Evolutionary conservation across 305 asterid species (phyloP), one percentile per base, ranked within the genome.

Genomic region (Nicotiana rustica): DNA sequence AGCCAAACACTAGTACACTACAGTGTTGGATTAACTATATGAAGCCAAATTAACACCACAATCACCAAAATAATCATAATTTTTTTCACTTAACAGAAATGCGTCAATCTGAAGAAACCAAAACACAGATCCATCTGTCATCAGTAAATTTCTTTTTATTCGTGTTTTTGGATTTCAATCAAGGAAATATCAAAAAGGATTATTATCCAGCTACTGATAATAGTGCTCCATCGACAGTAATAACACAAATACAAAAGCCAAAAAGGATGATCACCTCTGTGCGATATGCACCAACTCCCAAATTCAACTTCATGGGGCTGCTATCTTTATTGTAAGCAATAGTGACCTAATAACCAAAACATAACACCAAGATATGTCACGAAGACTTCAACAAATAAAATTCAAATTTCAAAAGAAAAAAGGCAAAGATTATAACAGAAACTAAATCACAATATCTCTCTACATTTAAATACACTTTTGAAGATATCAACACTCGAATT

Each of bases 261-360:
- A 55, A 52, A 75, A 29, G 80, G 25, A 75, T 75, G 80, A 70
- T 86, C 67, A 93, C 99, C 99, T 94, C 99, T 13, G 99, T 96
- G 83, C 99, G 91, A 83, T 96, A 96, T 17, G 99, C 99, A 64
- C 99, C 99, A 79, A 96, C 99, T 36, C 99, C 99, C 89, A 96
- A 88, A 85, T 96, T 96, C 93, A 96, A 83, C 92, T 94, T 96
- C 86, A 86, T 86, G 0, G 97, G 97, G 90, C 97, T 92, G 0
- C 93, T 91, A 61, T 96, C 99, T 73, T 94, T 96, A 82, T 94
- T 93, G 83, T 91, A 94, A 8, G 98, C 99, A 82, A 94, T 97
- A 84, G 99, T 96, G 33, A 96, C 99, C 99, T 96, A 85, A 55
- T 64, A 81, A 29, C 56, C 80, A 73, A 70, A 56, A 70, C 3